Base-by-base conservation (phyloP, 179 eudicot species). In the Patellifolia procumbens region DNA sequence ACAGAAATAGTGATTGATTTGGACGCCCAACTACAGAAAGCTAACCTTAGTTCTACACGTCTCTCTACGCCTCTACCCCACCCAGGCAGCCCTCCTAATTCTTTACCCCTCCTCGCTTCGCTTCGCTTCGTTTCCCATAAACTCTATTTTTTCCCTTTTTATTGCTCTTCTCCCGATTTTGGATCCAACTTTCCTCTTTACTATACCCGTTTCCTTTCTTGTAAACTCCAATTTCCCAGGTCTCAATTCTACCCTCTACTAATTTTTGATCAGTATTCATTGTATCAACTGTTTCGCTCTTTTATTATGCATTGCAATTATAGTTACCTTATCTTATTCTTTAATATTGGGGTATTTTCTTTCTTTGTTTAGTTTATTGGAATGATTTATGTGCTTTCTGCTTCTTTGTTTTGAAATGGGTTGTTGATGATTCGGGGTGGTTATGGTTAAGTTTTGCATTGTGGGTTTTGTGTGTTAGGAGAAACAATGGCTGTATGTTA, bases 381-480 rank as follows among this genome's bases (percentile, higher is more conserved):
- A 11, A 24, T 73, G 58, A n/a, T 8, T 61, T 2, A 48, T 4
- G 15, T 46, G 26, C 29, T 16, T 39, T 78, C 2, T 76, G n/a
- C 9, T 56, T 28, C 32, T 69, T 6, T 13, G 10, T 13, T 48
- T 58, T 31, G 3, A 26, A 24, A 37, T 43, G 65, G 55, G 51
- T 6, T 53, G 37, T 76, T 31, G 63, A 29, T 13, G 17, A 51
- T 48, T n/a, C n/a, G 42, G 2, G 56, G 58, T 46, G 35, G 73
- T 20, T 67, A 17, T 63, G 81, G 32, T 39, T 72, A 31, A 56
- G 70, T 72, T 63, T 52, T 11, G 22, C 76, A 78, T 78, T 64
- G 80, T 42, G 76, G 43, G 43, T 11, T 61, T 2, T 62, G 11
- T 12, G 59, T 43, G 78, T 17, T 48, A 51, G 49, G 59, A 46